Conservation (phyloP, 73 alveolate species). For the Paramecium caudatum region DNA sequence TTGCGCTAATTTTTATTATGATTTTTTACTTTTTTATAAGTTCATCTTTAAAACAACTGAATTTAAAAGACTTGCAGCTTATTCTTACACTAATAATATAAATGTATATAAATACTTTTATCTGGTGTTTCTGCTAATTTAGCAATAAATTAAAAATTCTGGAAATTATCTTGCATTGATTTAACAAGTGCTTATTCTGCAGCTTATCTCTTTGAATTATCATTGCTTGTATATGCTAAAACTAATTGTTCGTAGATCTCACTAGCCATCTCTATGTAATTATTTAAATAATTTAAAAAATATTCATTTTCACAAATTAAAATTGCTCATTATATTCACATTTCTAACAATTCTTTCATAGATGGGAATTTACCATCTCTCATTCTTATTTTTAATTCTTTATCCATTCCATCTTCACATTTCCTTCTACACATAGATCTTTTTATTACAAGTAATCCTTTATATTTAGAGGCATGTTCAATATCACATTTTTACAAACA, state of each 20-base stretch:
- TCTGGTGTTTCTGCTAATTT: neutral
- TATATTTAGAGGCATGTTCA: neutral
- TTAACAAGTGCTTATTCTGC: conserved; percentile 16
- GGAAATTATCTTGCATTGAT: neutral
- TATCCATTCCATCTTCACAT: conserved; percentile 35
- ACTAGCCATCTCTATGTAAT: neutral
- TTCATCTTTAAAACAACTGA: conserved; percentile 6
- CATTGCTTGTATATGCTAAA: conserved; percentile 1
- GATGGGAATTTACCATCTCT: conserved; percentile 38
- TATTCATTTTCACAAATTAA: too few species aligned
- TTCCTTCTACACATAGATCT: conserved; percentile 4
- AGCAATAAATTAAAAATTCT: neutral
- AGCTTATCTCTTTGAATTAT: neutral
- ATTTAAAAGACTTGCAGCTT: conserved; percentile 44
- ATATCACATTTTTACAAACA: neutral
- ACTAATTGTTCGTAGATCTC: neutral
- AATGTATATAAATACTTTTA: neutral
- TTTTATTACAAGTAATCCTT: neutral
- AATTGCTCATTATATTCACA: too few species aligned
- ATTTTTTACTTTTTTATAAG: neutral
- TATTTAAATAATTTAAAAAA: conserved; percentile 21
- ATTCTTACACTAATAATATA: conserved; percentile 32
- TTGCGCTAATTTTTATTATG: neutral
- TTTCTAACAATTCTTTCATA: conserved; percentile 1
- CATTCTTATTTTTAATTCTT: neutral